Percentiles rank a stretch among this genome's conserved stretches.
Evolutionary conservation across 257 asterid genomes (phyloP).

Genomic region (Ballota nigra): DNA sequence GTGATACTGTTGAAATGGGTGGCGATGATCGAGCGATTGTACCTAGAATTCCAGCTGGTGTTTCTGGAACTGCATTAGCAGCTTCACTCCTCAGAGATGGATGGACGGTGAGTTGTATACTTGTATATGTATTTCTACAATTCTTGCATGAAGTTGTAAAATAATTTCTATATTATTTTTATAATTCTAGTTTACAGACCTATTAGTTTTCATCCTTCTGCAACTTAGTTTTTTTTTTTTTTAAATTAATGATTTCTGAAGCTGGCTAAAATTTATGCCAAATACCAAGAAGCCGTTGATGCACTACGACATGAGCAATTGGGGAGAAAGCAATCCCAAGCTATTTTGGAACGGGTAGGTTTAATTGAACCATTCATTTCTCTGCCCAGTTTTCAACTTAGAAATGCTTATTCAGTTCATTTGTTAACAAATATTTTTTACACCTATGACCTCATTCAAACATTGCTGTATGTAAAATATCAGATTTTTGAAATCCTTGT

Average conservation of each 20-base stretch:
- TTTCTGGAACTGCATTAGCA: constrained; percentile 95
- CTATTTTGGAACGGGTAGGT: constrained; percentile 83
- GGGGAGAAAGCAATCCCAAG: constrained; percentile 88
- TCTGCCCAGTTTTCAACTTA: neutral
- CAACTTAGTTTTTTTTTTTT: neutral
- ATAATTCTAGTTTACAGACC: neutral
- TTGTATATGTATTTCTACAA: neutral
- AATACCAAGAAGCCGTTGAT: constrained; percentile 93
- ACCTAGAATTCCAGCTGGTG: constrained; percentile 73
- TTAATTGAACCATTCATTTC: constrained; percentile 4
- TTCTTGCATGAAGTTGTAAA: neutral
- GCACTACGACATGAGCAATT: constrained; percentile 88
- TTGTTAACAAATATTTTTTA: neutral
- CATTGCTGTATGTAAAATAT: neutral
- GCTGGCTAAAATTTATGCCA: constrained; percentile 78
- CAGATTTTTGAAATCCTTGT: neutral
- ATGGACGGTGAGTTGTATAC: constrained; percentile 74
- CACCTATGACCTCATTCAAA: neutral
- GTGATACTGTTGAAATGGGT: constrained; percentile 34
- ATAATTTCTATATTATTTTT: neutral
- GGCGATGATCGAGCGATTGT: constrained; percentile 65
- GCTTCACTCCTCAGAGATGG: constrained; percentile 98
- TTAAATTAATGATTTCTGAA: constrained; percentile 21
- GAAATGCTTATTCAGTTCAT: neutral
- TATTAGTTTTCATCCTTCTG: neutral